Percentiles rank a stretch among this genome's conserved stretches.
These are phyloP conservation scores for Acer yangbiense DNA, from an alignment of 345 rosid genomes.

Conservation along the genomic window DNA sequence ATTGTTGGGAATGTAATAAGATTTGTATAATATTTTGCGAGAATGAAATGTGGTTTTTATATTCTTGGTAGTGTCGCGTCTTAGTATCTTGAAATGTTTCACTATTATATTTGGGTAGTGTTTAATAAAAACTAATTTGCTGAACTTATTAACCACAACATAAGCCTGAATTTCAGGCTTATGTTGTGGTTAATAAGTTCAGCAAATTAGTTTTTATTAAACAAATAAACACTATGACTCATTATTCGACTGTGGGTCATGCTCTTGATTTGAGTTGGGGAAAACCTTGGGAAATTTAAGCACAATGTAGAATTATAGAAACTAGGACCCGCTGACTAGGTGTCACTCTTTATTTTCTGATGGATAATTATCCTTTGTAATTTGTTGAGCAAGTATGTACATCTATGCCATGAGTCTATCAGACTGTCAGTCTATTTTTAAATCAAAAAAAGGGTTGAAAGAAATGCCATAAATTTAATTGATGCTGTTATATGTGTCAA, in stretches of 20 bases:
- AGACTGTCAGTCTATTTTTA: background rate
- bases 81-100: too few relatives aligned
- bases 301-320: background rate
- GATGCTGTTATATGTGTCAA: background rate
- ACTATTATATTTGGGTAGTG: too few relatives aligned
- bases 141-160: too few relatives aligned
- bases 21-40: background rate
- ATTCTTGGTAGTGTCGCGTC: background rate
- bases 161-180: too few relatives aligned
- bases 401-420: background rate
- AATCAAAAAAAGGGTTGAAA: background rate
- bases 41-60: background rate
- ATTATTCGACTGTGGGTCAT: background rate
- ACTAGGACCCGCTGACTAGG: background rate
- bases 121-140: too few relatives aligned
- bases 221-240: background rate
- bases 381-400: too few relatives aligned
- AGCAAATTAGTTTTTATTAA: background rate
- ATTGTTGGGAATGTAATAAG: too few relatives aligned
- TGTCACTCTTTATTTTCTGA: background rate
- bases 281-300: background rate
- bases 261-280: background rate
- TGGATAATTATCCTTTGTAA: too few relatives aligned
- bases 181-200: background rate
- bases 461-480: background rate